Evolutionary conservation across 164 flowering plant species (phyloP).

Genomic region (Warburgia ugandensis): DNA sequence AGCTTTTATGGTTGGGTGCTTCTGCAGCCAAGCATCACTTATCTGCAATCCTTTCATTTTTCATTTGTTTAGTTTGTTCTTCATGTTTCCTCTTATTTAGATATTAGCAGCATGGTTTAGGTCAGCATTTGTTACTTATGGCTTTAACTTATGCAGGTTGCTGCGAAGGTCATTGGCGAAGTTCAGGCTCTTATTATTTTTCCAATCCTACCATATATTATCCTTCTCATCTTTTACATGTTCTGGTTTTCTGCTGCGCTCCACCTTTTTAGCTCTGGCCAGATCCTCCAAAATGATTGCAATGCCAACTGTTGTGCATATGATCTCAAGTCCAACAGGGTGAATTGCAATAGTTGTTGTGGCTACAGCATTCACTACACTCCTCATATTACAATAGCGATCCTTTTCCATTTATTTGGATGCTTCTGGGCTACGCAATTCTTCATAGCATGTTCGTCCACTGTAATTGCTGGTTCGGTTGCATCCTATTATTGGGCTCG

Average conservation of each 20-base stretch:
- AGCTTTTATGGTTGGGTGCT: no score
- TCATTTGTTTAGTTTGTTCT: no score
- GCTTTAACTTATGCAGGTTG: slow-evolving; percentile 82
- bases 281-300: slow-evolving; percentile 65
- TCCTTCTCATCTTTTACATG: slow-evolving; percentile 84
- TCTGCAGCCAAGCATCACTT: no score
- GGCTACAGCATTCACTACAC: slow-evolving; percentile 82
- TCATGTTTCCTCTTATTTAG: no score
- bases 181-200: slow-evolving; percentile 86
- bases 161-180: slow-evolving; percentile 96
- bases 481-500: slow-evolving; percentile 98
- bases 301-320: slow-evolving; percentile 74
- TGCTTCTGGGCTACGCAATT: slow-evolving; percentile 96
- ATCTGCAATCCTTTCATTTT: no score
- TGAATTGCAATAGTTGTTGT: slow-evolving; percentile 80
- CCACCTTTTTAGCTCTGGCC: slow-evolving; percentile 84
- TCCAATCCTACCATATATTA: slow-evolving; percentile 68
- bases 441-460: slow-evolving; percentile 75
- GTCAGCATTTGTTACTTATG: no score
- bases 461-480: slow-evolving; percentile 97
- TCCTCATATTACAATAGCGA: slow-evolving; percentile 71
- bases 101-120: no score
- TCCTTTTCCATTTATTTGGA: slow-evolving; percentile 87
- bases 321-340: slow-evolving; percentile 54
- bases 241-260: slow-evolving; percentile 86